These are phyloP conservation scores for Plasmodium blacklocki DNA, from an alignment of 169 alveolate genomes.

Conservation along the genomic window DNA sequence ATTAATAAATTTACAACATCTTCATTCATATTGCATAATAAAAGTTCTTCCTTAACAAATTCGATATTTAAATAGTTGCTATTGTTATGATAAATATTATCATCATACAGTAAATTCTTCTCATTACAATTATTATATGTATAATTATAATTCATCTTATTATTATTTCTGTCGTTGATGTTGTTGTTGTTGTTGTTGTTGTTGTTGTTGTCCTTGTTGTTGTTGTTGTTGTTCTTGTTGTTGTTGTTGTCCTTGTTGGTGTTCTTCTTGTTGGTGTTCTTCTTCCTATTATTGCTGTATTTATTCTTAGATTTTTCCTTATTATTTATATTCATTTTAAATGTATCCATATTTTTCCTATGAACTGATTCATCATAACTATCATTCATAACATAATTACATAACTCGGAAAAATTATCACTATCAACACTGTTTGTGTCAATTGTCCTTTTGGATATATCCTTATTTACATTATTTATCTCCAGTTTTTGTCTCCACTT, in stretches of 20 bases:
- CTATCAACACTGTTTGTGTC: neutral
- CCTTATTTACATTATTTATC: neutral
- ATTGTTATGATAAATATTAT: neutral
- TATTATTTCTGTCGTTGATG: neutral
- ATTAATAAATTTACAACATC: conserved; percentile 17
- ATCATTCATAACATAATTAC: neutral
- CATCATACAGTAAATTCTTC: neutral
- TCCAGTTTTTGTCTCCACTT: neutral
- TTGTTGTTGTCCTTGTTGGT: neutral
- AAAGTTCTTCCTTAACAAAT: conserved; percentile 29
- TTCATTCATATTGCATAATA: conserved; percentile 30
- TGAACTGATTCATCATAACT: neutral
- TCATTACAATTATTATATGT: neutral
- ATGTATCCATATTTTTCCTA: too few relatives aligned
- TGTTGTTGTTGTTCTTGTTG: too few relatives aligned
- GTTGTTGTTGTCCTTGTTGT: too few relatives aligned
- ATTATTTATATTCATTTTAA: neutral
- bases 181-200: neutral
- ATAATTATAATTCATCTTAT: neutral
- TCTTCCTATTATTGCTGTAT: neutral
- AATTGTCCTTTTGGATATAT: neutral
- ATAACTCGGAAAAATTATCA: neutral
- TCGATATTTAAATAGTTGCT: conserved; percentile 7
- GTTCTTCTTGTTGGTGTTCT: neutral
- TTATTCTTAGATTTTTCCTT: neutral